Percentiles rank a stretch among this genome's conserved stretches.
phyloP scores from a whole-genome alignment of 129 eudicot genomes.

The Oenanthe sinensis region DNA sequence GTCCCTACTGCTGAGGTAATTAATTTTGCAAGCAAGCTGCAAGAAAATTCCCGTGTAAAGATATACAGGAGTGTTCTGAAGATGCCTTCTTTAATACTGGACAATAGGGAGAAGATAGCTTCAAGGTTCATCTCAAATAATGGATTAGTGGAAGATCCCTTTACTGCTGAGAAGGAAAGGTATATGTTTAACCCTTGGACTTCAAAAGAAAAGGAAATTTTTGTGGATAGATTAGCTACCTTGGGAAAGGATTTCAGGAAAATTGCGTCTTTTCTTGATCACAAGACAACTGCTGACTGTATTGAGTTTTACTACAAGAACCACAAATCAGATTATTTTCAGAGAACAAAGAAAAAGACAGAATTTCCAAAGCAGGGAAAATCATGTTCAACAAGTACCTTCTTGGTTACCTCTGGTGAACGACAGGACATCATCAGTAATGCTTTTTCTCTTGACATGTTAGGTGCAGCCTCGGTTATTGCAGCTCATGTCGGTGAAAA shows the following conservation, averaged over 20 bases:
- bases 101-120: constrained; percentile 38
- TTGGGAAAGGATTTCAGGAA: constrained; percentile 75
- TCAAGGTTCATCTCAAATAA: constrained; percentile 66
- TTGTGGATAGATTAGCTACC: constrained; percentile 43
- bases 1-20: constrained; percentile 45
- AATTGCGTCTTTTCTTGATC: constrained; percentile 64
- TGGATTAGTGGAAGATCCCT: constrained; percentile 68
- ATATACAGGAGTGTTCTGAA: constrained; percentile 35
- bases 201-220: constrained; percentile 48
- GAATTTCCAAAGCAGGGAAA: constrained; percentile 41
- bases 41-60: constrained; percentile 39
- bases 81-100: constrained; percentile 81
- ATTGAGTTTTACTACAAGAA: constrained; percentile 92
- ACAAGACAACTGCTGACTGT: constrained; percentile 74
- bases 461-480: constrained; percentile 77
- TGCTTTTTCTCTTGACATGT: constrained; percentile 65
- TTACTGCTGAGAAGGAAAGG: constrained; percentile 68
- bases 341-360: constrained; percentile 41
- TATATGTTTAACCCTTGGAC: constrained; percentile 65
- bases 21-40: constrained; percentile 44
- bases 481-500: constrained; percentile 42
- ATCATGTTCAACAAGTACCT: constrained; percentile 34
- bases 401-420: constrained; percentile 59
- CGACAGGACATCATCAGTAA: constrained; percentile 39
- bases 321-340: constrained; percentile 70